Percentiles rank a stretch among this genome's conserved stretches.
phyloP scores from a whole-genome alignment of 1,284 basidiomycete genomes.

The Gomphus bonarii region DNA sequence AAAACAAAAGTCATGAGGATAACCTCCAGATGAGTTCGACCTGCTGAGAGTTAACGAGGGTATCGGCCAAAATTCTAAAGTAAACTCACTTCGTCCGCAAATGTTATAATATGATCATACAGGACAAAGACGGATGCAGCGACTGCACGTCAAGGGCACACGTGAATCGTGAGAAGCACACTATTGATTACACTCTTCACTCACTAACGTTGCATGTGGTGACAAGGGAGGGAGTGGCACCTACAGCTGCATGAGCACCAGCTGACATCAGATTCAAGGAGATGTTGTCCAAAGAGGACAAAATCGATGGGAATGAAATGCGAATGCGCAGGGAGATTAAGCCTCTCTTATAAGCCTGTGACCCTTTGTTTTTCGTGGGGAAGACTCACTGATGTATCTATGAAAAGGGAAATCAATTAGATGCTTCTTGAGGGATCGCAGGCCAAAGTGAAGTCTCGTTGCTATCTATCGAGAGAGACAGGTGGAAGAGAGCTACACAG shows the following conservation, averaged over 20 bases:
- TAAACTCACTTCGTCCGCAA: background rate
- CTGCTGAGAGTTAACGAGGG: background rate
- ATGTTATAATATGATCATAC: background rate
- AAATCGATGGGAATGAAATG: background rate
- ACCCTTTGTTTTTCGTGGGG: too few relatives aligned
- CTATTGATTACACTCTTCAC: background rate
- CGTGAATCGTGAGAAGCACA: background rate
- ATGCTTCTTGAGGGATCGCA: too few relatives aligned
- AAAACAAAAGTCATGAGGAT: background rate
- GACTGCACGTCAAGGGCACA: background rate
- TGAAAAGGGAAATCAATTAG: too few relatives aligned
- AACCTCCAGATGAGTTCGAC: constrained; percentile 1
- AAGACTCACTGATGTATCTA: too few relatives aligned
- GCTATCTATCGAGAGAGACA: too few relatives aligned
- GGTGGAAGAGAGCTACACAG: too few relatives aligned
- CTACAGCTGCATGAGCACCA: background rate
- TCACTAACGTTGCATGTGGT: background rate
- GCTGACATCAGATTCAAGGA: background rate
- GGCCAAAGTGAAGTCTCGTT: too few relatives aligned
- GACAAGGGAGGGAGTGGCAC: background rate
- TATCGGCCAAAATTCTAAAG: background rate
- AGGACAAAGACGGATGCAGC: background rate
- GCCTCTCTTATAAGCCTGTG: background rate
- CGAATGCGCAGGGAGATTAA: background rate
- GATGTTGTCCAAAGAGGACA: background rate